phyloP scores from a whole-genome alignment of 495 filamentous ascomycete species.

The Rhypophila decipiens region DNA sequence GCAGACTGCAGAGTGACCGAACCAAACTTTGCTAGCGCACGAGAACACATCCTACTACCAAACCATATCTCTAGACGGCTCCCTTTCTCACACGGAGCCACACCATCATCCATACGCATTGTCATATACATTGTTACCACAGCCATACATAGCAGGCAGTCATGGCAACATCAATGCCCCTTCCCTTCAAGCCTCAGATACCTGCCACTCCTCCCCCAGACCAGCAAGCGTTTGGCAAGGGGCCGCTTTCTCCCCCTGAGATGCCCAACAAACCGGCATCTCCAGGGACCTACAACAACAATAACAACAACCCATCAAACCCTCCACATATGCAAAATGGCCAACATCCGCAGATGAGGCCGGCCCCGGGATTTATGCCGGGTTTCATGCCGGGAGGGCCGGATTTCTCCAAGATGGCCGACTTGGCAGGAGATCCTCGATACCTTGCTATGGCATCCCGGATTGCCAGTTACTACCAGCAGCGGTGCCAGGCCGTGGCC shows the following conservation, averaged over 20 bases:
- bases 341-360: neutral
- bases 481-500: slow-evolving; percentile 28
- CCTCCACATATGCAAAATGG: no score
- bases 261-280: slow-evolving; percentile 1
- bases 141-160: neutral
- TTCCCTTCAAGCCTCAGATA: slow-evolving; percentile 18
- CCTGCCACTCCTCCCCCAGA: slow-evolving; percentile 26
- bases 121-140: neutral
- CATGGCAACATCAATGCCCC: slow-evolving; percentile 23
- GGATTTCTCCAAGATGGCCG: slow-evolving; percentile 1
- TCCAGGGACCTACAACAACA: neutral
- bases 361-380: neutral
- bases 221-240: slow-evolving; percentile 20
- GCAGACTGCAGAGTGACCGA: no score
- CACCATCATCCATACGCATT: no score
- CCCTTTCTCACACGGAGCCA: no score
- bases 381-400: neutral
- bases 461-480: slow-evolving; percentile 31
- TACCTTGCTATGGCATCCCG: slow-evolving; percentile 33
- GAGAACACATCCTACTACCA: neutral
- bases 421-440: slow-evolving; percentile 18
- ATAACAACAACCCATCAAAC: neutral
- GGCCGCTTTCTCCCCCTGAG: slow-evolving; percentile 7
- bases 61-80: neutral
- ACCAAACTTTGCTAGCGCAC: no score